Conservation (phyloP, 1,139 yeast genomes). For the Waltiozyma sp. region DNA sequence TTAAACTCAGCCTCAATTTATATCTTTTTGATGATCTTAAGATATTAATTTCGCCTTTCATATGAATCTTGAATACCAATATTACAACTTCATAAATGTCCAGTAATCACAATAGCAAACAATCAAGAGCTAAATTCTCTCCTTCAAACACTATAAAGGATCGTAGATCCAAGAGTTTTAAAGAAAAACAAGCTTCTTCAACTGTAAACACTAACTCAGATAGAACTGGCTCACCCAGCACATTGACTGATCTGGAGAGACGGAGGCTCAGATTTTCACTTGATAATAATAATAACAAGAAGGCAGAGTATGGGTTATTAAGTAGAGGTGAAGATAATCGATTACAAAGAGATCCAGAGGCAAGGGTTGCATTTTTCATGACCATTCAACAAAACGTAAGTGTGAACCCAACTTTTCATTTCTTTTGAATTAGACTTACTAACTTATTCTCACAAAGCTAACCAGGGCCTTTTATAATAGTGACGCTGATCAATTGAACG, state of each 20-base stretch:
- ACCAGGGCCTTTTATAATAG: not conserved
- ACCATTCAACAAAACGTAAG: slow-evolving; percentile 23
- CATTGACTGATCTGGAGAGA: slow-evolving; percentile 6
- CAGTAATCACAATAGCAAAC: not conserved
- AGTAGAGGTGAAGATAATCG: slow-evolving; percentile 50
- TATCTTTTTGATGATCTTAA: too few species aligned
- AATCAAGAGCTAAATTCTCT: not conserved
- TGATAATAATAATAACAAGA: slow-evolving; percentile 1
- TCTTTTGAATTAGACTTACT: not conserved
- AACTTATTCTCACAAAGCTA: not conserved
- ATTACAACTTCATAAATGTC: too few species aligned
- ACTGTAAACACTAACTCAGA: not conserved
- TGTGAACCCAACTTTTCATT: not conserved
- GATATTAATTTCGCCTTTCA: not conserved
- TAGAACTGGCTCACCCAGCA: not conserved
- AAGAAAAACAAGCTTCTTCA: not conserved
- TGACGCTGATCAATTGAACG: not conserved
- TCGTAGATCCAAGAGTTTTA: not conserved
- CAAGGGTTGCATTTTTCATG: slow-evolving; percentile 29
- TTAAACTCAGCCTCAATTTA: too few species aligned
- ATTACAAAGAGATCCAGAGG: slow-evolving; percentile 32
- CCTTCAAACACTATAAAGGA: not conserved
- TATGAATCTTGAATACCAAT: not conserved
- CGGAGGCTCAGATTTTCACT: slow-evolving; percentile 11
- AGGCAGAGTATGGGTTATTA: slow-evolving; percentile 34